Conservation (phyloP, 768 basidiomycete species). For the Collybia nuda region DNA sequence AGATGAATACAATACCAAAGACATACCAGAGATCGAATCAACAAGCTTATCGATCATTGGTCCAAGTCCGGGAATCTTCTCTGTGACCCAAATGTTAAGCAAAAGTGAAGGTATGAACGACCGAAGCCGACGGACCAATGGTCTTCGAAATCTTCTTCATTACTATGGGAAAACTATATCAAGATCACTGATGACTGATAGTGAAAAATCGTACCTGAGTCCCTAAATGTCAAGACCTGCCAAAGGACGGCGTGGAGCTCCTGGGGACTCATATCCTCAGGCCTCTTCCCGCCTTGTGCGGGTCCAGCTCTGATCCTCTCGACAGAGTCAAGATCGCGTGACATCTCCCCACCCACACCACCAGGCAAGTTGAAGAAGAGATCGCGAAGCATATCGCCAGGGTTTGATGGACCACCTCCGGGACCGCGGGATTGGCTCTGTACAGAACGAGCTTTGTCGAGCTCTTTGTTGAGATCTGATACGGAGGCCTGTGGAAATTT, state of each 20-base stretch:
- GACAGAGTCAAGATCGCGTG: slow-evolving; percentile 74
- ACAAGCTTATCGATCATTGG: slow-evolving; percentile 76
- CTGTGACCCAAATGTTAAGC: slow-evolving; percentile 27
- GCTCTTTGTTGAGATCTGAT: slow-evolving; percentile 77
- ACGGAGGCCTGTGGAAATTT: slow-evolving; percentile 67
- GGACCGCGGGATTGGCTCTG: slow-evolving; percentile 12
- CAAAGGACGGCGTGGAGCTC: slow-evolving; percentile 82
- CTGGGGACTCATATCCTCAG: slow-evolving; percentile 85
- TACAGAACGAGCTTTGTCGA: slow-evolving; percentile 34
- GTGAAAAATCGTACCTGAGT: slow-evolving; percentile 50
- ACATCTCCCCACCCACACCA: slow-evolving; percentile 56
- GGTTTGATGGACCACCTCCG: slow-evolving; percentile 31
- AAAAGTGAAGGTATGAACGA: neutral
- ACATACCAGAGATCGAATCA: slow-evolving; percentile 65
- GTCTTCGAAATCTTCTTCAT: slow-evolving; percentile 78
- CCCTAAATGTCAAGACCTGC: slow-evolving; percentile 85
- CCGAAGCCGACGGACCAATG: slow-evolving; percentile 47
- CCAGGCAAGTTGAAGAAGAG: slow-evolving; percentile 67
- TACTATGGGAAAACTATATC: slow-evolving; percentile 29
- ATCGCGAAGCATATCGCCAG: slow-evolving; percentile 53
- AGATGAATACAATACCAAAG: neutral
- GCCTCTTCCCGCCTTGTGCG: slow-evolving; percentile 62
- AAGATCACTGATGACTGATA: neutral
- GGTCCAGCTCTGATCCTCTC: slow-evolving; percentile 64
- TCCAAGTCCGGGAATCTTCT: slow-evolving; percentile 82